These are phyloP conservation scores for Plasmodium gaboni DNA, from an alignment of 169 alveolate species.

Conservation along the genomic window DNA sequence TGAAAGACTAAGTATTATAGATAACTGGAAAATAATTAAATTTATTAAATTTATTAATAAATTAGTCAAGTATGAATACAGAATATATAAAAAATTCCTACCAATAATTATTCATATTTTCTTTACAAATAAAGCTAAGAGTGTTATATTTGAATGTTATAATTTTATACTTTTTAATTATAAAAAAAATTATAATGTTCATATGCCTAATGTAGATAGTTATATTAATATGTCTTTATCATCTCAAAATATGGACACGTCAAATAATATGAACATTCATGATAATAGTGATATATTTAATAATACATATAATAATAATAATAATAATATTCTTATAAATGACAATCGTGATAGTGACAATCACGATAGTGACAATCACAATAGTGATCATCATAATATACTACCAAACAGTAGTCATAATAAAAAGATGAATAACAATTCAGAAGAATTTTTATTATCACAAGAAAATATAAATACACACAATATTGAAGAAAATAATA, in stretches of 20 bases:
- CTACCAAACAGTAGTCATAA: not conserved
- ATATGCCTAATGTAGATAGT: not conserved
- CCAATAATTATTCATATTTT: constrained; percentile 40
- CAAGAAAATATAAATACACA: not conserved
- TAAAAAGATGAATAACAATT: not conserved
- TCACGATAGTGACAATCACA: too few species aligned
- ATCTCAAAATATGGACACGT: not conserved
- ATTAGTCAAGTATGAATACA: constrained; percentile 33
- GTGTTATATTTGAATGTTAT: constrained; percentile 43
- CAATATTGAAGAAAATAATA: not conserved
- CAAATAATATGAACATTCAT: not conserved
- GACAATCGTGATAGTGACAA: not conserved
- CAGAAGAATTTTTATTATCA: not conserved
- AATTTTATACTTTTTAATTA: constrained; percentile 46
- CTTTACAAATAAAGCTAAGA: constrained; percentile 56
- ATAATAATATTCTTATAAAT: not conserved
- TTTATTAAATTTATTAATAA: constrained; percentile 31
- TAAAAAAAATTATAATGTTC: constrained; percentile 5
- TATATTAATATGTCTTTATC: not conserved
- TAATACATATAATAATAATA: too few species aligned
- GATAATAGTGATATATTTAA: not conserved
- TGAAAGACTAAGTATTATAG: constrained; percentile 39
- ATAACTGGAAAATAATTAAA: constrained; percentile 53
- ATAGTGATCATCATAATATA: not conserved
- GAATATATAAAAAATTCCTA: constrained; percentile 56